Percentiles rank a stretch among this genome's conserved stretches.
Evolutionary conservation across 352 stramenopile species (phyloP).

Genomic region (Pythium rishiriense): DNA sequence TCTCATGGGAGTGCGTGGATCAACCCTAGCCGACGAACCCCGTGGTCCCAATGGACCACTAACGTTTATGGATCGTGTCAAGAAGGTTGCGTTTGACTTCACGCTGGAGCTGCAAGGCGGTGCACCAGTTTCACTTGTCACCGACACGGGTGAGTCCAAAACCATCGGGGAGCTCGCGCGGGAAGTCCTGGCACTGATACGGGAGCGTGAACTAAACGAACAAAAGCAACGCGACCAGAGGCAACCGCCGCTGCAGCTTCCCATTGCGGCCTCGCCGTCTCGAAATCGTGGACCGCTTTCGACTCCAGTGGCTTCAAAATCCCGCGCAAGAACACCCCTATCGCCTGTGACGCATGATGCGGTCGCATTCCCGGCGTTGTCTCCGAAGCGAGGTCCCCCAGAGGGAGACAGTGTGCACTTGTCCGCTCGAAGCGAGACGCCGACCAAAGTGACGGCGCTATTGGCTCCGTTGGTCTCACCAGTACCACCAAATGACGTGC

Average conservation of each 20-base stretch:
- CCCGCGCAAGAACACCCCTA: neutral
- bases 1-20: neutral
- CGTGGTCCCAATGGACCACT: neutral
- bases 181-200: constrained; percentile 56
- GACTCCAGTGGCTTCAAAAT: neutral
- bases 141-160: constrained; percentile 37
- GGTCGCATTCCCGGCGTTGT: neutral
- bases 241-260: neutral
- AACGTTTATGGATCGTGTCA: constrained; percentile 50
- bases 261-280: neutral
- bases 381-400: constrained; percentile 8
- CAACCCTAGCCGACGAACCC: neutral
- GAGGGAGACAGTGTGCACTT: neutral
- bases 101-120: constrained; percentile 48
- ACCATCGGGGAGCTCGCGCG: constrained; percentile 62
- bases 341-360: neutral
- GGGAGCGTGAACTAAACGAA: constrained; percentile 33
- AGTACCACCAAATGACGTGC: neutral
- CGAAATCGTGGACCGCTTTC: neutral
- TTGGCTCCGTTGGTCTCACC: neutral
- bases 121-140: constrained; percentile 8
- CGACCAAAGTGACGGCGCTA: neutral
- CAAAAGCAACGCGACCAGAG: neutral
- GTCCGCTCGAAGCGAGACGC: constrained; percentile 5
- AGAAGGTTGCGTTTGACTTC: constrained; percentile 64